Base-by-base conservation (phyloP, 495 filamentous ascomycete species). In the Lentithecium fluviatile region DNA sequence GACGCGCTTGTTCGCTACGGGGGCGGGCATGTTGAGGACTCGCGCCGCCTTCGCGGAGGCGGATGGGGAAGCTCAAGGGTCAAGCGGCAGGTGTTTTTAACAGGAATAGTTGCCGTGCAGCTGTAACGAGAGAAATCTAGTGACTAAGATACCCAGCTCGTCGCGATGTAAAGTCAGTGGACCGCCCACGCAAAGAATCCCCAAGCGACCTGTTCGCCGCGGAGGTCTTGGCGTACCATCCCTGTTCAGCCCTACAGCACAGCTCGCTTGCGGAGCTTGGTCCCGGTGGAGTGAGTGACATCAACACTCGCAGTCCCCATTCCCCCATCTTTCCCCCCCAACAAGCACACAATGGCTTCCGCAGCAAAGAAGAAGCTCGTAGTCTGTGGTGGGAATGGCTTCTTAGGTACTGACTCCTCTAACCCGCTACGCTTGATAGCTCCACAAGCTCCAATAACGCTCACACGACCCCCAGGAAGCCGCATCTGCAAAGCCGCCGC, bases 321-420 rank as follows among this genome's bases (percentile, higher is more conserved):
- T 23, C 40, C 54, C 47, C 42, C 38, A 13, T 38, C 26, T n/a
- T 49, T 34, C 8, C 52, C 46, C 51, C 13, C 6, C 43, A 43
- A 38, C 37, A 36, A 55, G 10, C 25, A 54, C 26, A n/a, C 58
- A 62, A 67, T 67, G 65, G 65, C 65, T 45, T 53, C 57, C 26
- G 65, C 81, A 61, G 74, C 61, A 29, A 77, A 77, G 48, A 94
- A 88, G 76, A 83, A 81, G 69, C 75, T 98, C 13, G 84, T 97
- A 38, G 91, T 98, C 48, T 93, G 88, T 49, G 94, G 94, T 52
- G 94, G 94, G 52, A 96, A 86, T 69, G 94, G 94, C n/a, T 98
- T 98, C 71, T 74, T 98, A 42, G 87, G 86, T 85, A 74, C 19
- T 6, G 42, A 37, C 6, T 7, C 37, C 17, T 55, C 37, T 42